Evolutionary conservation across 768 basidiomycete species (phyloP).

Genomic region (Rhodocollybia butyracea): DNA sequence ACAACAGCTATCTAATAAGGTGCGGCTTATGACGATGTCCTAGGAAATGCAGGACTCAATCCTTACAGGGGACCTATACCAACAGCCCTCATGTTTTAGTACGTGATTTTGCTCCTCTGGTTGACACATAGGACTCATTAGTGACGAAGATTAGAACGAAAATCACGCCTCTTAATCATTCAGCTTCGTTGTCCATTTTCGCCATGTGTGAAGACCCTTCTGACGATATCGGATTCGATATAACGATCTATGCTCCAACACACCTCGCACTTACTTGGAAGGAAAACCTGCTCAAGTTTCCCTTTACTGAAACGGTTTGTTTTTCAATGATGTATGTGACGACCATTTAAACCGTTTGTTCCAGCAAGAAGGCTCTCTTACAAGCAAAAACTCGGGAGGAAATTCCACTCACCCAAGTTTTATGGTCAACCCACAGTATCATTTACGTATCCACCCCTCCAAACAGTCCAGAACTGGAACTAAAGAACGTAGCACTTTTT

Average conservation of each 20-base stretch:
- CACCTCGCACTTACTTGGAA: conserved; percentile 43
- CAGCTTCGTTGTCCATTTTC: conserved; percentile 47
- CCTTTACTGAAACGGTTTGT: conserved; percentile 37
- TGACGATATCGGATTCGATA: conserved; percentile 59
- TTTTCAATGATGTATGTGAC: background rate
- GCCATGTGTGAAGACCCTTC: conserved; percentile 69
- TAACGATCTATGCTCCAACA: conserved; percentile 54
- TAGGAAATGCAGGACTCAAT: background rate
- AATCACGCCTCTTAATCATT: conserved; percentile 31
- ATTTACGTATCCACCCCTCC: conserved; percentile 51
- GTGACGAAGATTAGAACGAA: conserved; percentile 29
- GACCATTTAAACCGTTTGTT: background rate
- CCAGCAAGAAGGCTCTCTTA: conserved; percentile 62
- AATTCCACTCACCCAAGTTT: conserved; percentile 78
- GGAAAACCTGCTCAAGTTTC: conserved; percentile 32
- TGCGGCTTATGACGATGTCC: conserved; percentile 12
- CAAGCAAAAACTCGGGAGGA: conserved; percentile 76
- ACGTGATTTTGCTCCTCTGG: conserved; percentile 6
- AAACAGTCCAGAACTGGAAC: conserved; percentile 15
- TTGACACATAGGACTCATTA: background rate
- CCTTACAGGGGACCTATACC: conserved; percentile 43
- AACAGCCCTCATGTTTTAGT: conserved; percentile 52
- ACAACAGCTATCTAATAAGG: conserved; percentile 37
- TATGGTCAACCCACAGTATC: conserved; percentile 90
- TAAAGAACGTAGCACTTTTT: conserved; percentile 42